These are phyloP conservation scores for Nicotiana tomentosiformis DNA, from an alignment of 257 asterid species.

Conservation along the genomic window DNA sequence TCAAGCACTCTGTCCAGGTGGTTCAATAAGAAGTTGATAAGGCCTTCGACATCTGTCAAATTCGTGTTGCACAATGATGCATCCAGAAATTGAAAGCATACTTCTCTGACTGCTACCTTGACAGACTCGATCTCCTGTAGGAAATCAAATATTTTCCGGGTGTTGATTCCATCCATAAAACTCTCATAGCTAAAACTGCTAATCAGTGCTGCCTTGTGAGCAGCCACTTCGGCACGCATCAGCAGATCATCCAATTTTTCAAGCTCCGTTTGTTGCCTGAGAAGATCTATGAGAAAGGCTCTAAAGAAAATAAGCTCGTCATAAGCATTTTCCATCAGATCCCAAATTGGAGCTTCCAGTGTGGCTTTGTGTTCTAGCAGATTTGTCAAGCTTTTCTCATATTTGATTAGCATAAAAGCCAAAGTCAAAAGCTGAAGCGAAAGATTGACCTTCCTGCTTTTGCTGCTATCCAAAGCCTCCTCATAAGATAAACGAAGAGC, in stretches of 20 bases:
- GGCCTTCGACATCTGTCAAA: neutral
- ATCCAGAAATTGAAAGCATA: neutral
- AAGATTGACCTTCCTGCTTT: neutral
- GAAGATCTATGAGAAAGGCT: neutral
- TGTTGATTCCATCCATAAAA: neutral
- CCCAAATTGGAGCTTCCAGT: neutral
- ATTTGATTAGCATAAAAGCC: neutral
- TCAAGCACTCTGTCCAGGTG: neutral
- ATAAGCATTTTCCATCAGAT: neutral
- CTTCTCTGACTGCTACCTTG: neutral
- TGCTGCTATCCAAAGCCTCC: neutral
- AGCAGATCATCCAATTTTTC: neutral
- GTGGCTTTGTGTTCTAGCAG: neutral
- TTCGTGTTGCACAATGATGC: neutral
- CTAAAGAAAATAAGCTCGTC: neutral
- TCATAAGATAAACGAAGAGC: neutral
- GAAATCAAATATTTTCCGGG: neutral
- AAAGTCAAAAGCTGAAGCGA: neutral
- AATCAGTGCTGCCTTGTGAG: neutral
- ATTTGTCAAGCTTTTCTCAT: neutral
- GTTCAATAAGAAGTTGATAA: neutral
- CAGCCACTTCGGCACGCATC: neutral
- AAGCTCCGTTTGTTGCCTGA: neutral
- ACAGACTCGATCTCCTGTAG: neutral
- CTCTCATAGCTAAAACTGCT: neutral